A percentile compares a stretch with the other conserved stretches of the same genome.
Conservation (phyloP, 148 eudicot species). For the Rhododendron henanense region DNA sequence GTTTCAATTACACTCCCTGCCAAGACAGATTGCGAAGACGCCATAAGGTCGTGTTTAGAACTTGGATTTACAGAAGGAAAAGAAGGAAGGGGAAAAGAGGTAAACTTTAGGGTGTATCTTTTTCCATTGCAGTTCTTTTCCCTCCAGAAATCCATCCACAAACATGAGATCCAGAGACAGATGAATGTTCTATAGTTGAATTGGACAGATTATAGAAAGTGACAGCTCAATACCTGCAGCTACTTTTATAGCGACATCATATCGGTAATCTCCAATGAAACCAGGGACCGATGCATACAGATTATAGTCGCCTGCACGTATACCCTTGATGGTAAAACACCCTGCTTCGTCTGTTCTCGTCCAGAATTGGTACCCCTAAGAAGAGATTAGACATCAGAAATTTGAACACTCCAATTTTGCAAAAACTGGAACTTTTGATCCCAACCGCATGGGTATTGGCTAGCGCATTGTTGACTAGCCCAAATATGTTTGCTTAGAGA, state of each 20-base stretch:
- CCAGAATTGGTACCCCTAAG: conserved; percentile 90
- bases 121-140: background rate
- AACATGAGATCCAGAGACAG: background rate
- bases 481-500: background rate
- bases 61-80: background rate
- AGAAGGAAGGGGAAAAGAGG: background rate
- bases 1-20: background rate
- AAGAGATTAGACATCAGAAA: background rate
- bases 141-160: background rate
- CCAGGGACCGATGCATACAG: conserved; percentile 79
- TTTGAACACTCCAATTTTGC: background rate
- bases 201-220: background rate
- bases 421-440: background rate
- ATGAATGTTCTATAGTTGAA: background rate
- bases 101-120: background rate
- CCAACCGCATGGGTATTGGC: background rate
- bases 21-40: background rate
- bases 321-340: conserved; percentile 42
- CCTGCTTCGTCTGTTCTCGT: conserved; percentile 58
- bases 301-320: conserved; percentile 61
- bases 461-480: background rate
- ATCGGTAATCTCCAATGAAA: conserved; percentile 69
- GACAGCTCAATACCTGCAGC: conserved; percentile 41
- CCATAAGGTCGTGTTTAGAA: background rate
- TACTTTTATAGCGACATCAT: conserved; percentile 35